A percentile compares a stretch with the other conserved stretches of the same genome.
These are phyloP conservation scores for Yamadazyma philogaea DNA, from an alignment of 805 yeast genomes.

Conservation along the genomic window DNA sequence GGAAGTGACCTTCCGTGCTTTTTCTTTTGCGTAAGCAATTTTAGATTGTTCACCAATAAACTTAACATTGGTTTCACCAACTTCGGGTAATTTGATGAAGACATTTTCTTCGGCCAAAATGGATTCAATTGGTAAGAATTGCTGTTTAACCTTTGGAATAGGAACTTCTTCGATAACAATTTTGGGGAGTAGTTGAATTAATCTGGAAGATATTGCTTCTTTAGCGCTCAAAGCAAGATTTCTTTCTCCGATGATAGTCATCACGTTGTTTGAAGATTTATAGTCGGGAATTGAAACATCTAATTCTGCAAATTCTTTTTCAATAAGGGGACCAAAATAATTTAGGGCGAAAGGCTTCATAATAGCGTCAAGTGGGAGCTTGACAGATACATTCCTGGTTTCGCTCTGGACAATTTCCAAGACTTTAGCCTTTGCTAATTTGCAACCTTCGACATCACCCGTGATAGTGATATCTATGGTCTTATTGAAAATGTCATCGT, in stretches of 20 bases:
- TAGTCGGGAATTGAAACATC: constrained; percentile 36
- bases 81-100: constrained; percentile 54
- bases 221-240: constrained; percentile 58
- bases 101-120: constrained; percentile 56
- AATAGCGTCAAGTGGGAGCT: constrained; percentile 42
- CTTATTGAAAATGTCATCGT: constrained; percentile 61
- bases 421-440: constrained; percentile 67
- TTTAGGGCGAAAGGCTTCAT: constrained; percentile 44
- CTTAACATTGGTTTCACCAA: constrained; percentile 48
- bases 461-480: constrained; percentile 62
- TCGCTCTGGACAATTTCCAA: constrained; percentile 71
- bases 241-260: constrained; percentile 69
- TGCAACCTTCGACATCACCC: constrained; percentile 85
- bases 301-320: constrained; percentile 21
- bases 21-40: constrained; percentile 58
- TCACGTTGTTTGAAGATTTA: constrained; percentile 32
- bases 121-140: constrained; percentile 57
- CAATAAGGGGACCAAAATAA: constrained; percentile 26
- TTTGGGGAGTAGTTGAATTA: constrained; percentile 43
- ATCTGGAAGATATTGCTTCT: constrained; percentile 43
- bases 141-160: constrained; percentile 68
- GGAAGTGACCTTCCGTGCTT: constrained; percentile 59
- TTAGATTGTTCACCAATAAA: constrained; percentile 60
- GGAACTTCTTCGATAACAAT: constrained; percentile 53
- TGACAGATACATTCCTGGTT: constrained; percentile 55